phyloP scores from a whole-genome alignment of 2,329 filamentous ascomycete genomes.

The Sarocladiaceae sp. region DNA sequence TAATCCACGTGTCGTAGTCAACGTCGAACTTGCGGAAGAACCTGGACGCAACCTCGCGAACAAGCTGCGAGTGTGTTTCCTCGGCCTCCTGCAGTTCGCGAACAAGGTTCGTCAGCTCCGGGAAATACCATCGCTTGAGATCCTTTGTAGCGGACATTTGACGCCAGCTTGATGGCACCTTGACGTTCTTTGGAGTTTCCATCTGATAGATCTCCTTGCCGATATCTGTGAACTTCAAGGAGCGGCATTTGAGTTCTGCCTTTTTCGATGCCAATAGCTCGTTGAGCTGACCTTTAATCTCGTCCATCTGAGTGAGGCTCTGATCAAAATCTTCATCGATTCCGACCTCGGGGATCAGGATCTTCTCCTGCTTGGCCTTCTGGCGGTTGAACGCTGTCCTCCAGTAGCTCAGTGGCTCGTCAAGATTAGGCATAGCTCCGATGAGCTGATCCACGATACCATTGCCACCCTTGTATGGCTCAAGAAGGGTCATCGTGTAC shows the following conservation, averaged over 20 bases:
- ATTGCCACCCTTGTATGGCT: slow-evolving; percentile 69
- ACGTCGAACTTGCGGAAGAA: slow-evolving; percentile 88
- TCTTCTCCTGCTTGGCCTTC: slow-evolving; percentile 72
- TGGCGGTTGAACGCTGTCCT: slow-evolving; percentile 83
- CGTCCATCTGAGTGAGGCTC: slow-evolving; percentile 72
- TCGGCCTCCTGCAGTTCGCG: slow-evolving; percentile 89
- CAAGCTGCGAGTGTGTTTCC: slow-evolving; percentile 86
- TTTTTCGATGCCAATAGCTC: slow-evolving; percentile 67
- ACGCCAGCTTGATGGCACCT: slow-evolving; percentile 84
- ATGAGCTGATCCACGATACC: slow-evolving; percentile 83
- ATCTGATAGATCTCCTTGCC: slow-evolving; percentile 98
- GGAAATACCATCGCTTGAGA: slow-evolving; percentile 92
- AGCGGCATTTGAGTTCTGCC: slow-evolving; percentile 68
- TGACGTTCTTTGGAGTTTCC: slow-evolving; percentile 79
- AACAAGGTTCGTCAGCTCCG: slow-evolving; percentile 76
- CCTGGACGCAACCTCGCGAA: slow-evolving; percentile 77
- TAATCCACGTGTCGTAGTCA: slow-evolving; percentile 80
- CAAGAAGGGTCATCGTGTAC: slow-evolving; percentile 80
- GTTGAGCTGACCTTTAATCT: slow-evolving; percentile 69
- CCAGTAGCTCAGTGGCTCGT: slow-evolving; percentile 74
- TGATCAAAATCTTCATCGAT: slow-evolving; percentile 90
- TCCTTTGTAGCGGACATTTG: slow-evolving; percentile 93
- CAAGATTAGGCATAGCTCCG: slow-evolving; percentile 78
- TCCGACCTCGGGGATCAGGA: slow-evolving; percentile 79
- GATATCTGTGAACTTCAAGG: slow-evolving; percentile 73